Evolutionary conservation across 768 basidiomycete genomes (phyloP).

Genomic region (Gautieria morchelliformis): DNA sequence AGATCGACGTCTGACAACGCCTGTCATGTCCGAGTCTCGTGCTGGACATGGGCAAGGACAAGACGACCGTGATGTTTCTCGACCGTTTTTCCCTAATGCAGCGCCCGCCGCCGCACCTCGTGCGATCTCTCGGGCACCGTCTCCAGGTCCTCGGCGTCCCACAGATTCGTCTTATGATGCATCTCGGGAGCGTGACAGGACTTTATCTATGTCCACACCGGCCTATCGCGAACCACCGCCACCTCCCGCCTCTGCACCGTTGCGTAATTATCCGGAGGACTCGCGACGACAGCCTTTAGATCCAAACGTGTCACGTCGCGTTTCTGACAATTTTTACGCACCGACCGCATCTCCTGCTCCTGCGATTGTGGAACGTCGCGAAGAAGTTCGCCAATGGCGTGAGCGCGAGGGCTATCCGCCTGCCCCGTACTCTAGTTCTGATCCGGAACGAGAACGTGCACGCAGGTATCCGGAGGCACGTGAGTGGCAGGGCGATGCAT

Average conservation of each 20-base stretch:
- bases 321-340: background rate
- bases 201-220: background rate
- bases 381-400: constrained; percentile 8
- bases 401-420: constrained; percentile 5
- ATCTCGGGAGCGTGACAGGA: background rate
- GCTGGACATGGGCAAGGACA: background rate
- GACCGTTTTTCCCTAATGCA: background rate
- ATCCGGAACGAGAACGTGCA: background rate
- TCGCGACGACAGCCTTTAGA: background rate
- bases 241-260: background rate
- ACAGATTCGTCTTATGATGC: background rate
- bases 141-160: constrained; percentile 5
- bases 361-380: background rate
- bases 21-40: background rate
- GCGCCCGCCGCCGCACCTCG: background rate
- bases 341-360: background rate
- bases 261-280: constrained; percentile 2
- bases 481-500: background rate
- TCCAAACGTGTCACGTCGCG: background rate
- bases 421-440: background rate
- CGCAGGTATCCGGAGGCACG: constrained; percentile 3
- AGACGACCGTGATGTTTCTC: background rate
- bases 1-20: background rate
- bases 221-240: background rate
- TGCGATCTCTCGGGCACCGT: background rate